Base-by-base conservation (phyloP, 805 yeast species). In the Kluyveromyces wickerhamii region DNA sequence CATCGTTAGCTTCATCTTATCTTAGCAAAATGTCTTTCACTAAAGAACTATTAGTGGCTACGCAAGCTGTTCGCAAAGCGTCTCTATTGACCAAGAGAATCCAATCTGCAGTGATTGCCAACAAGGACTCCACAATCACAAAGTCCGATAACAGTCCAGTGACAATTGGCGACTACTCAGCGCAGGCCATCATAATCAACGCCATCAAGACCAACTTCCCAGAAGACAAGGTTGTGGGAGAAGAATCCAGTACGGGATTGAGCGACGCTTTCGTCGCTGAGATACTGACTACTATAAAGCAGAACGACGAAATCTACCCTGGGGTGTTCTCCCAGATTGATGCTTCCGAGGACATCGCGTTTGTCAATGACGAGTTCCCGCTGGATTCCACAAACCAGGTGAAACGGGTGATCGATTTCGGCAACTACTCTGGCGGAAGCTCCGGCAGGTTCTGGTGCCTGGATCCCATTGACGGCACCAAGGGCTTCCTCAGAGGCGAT, bases 401-500 rank as follows among this genome's bases (percentile, higher is more conserved):
- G 32, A 70, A 71, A 44, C 66, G 71, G 5, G 67, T 80, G 17
- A 82, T 92, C 38, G 95, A 87, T 53, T 61, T 68, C 40, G 98
- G 98, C 31, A 69, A 73, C 50, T 83, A 82, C 25, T 57, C 68
- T 41, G 97, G 96, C 36, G 95, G 96, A 4, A 46, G 62, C 21
- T 65, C 59, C 23, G 94, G 95, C 16, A 68, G 98, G 41, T 77
- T 85, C 54, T 92, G 99, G 99, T 95, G 96, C 1, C 64, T 92
- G 51, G 99, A 92, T 53, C 99, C 99, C 25, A 88, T 92, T 42
- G 99, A 92, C 54, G 99, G 99, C 6, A 92, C 99, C 14, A 92
- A 79, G 57, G 99, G 99, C 0, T 92, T 92, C 55, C 64, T 92
- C 36, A 71, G 99, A 52, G 94, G 95, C 30, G 96, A 88, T 44